phyloP scores from a whole-genome alignment of 2,329 filamentous ascomycete species.

The Diaporthe citriasiana region DNA sequence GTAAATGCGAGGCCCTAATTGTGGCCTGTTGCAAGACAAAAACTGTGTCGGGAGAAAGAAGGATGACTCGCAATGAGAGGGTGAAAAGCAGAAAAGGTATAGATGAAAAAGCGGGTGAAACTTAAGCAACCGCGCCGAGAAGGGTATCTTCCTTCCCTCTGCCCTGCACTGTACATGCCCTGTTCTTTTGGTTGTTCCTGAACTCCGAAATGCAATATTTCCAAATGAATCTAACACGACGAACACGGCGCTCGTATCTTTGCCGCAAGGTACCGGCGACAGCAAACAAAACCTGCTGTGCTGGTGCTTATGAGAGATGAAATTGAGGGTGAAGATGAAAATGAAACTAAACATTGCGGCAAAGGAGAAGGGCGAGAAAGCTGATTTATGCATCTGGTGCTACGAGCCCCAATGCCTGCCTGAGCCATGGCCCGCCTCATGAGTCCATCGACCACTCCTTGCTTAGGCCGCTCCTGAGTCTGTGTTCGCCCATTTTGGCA shows the following conservation, averaged over 20 bases:
- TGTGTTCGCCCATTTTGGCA: constrained; percentile 22
- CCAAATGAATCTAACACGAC: constrained; percentile 21
- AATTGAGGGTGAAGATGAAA: neutral
- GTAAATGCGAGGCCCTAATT: constrained; percentile 30
- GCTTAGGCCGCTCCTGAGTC: constrained; percentile 21
- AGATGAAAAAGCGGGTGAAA: neutral
- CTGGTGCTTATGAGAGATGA: neutral
- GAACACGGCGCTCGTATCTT: constrained; percentile 7
- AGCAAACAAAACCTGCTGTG: neutral
- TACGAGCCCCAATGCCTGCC: neutral
- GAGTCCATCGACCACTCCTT: constrained; percentile 16
- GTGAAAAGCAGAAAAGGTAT: neutral
- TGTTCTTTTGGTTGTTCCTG: constrained; percentile 14
- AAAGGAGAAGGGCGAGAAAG: neutral
- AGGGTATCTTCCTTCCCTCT: constrained; percentile 37
- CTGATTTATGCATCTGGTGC: neutral
- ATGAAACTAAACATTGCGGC: neutral
- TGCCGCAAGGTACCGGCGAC: neutral
- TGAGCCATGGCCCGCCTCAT: neutral
- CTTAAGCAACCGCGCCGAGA: constrained; percentile 1
- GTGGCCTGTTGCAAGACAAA: constrained; percentile 26
- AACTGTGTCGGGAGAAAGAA: neutral
- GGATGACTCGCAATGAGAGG: neutral
- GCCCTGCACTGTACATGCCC: constrained; percentile 9
- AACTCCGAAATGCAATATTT: constrained; percentile 39